Evolutionary conservation across 148 eudicot species (phyloP).

Genomic region (Chenopodium quinoa): DNA sequence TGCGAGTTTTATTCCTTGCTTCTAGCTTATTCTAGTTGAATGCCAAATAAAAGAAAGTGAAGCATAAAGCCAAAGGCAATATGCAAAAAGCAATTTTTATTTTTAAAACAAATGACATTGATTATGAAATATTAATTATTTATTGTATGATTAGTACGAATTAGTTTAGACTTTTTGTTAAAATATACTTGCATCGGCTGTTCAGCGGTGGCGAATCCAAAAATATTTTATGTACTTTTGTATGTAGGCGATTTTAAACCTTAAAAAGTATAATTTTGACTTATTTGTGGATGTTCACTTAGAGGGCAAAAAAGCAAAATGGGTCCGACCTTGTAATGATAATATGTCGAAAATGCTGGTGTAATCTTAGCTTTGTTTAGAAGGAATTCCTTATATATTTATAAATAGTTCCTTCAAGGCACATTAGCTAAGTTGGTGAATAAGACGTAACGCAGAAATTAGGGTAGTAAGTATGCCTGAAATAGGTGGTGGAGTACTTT

Average conservation of each 20-base stretch:
- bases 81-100: too few species aligned
- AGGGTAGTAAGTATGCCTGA: neutral
- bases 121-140: too few species aligned
- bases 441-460: slow-evolving; percentile 5
- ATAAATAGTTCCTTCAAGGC: neutral
- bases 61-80: neutral
- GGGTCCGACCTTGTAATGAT: too few species aligned
- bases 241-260: too few species aligned
- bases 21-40: slow-evolving; percentile 8
- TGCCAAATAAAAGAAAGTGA: neutral
- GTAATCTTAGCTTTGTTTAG: neutral
- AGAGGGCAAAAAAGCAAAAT: too few species aligned
- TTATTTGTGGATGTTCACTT: too few species aligned
- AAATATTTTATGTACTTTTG: too few species aligned
- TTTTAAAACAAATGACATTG: too few species aligned
- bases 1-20: slow-evolving; percentile 12
- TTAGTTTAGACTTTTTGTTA: neutral
- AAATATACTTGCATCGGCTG: too few species aligned
- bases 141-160: neutral
- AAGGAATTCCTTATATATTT: neutral
- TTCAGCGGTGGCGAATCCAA: neutral
- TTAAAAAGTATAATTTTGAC: too few species aligned
- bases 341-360: neutral
- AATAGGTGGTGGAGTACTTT: neutral
- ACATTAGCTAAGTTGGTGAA: neutral